These are phyloP conservation scores for Colletotrichum aenigma DNA, from an alignment of 2,329 filamentous ascomycete genomes.

Conservation along the genomic window DNA sequence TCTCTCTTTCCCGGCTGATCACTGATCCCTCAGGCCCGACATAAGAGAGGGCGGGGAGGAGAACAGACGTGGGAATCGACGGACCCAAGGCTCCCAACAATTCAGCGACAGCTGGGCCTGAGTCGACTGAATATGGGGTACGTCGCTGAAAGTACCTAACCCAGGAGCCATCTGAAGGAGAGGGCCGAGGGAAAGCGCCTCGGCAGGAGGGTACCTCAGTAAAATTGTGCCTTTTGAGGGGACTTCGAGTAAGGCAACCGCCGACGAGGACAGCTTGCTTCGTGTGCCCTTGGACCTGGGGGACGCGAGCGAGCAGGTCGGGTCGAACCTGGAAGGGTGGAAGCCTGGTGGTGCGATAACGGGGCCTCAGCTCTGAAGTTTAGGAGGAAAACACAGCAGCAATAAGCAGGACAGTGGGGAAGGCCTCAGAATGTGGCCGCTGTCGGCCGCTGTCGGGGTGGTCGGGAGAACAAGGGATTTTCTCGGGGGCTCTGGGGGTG, in stretches of 20 bases:
- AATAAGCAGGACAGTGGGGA: slow-evolving; percentile 1
- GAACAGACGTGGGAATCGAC: not conserved
- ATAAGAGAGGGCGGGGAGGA: not conserved
- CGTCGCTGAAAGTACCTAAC: not conserved
- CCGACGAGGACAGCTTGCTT: not conserved
- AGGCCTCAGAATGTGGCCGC: not conserved
- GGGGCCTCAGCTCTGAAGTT: slow-evolving; percentile 1
- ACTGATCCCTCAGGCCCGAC: not conserved
- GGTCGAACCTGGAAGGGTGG: not conserved
- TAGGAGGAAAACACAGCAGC: not conserved
- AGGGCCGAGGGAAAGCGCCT: not conserved
- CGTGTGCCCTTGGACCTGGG: not conserved
- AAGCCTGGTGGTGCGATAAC: slow-evolving; percentile 9
- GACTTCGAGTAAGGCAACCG: not conserved
- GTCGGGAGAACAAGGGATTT: not conserved
- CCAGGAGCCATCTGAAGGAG: not conserved
- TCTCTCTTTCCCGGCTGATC: not conserved
- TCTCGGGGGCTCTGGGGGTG: not conserved
- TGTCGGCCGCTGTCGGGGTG: slow-evolving; percentile 5
- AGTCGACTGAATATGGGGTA: not conserved
- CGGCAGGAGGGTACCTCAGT: not conserved
- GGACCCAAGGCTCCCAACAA: not conserved
- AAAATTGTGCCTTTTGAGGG: not conserved
- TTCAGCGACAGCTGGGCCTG: not conserved
- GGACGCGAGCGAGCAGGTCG: not conserved